Percentiles rank a stretch among this genome's conserved stretches.
These are phyloP conservation scores for Dactylellina cionopaga DNA, from an alignment of 2,329 filamentous ascomycete genomes.

Conservation along the genomic window DNA sequence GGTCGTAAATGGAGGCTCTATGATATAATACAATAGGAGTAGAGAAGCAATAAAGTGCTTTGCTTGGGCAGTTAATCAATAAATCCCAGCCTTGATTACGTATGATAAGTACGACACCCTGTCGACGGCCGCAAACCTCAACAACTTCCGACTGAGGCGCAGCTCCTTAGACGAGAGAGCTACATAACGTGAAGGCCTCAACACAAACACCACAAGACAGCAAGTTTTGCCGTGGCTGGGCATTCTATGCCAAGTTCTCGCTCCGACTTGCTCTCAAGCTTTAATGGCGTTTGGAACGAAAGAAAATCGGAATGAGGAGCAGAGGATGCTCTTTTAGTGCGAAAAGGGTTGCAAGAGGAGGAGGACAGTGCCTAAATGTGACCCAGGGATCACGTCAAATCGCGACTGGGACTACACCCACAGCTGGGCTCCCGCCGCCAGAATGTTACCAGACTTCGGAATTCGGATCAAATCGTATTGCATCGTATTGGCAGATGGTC, in stretches of 20 bases:
- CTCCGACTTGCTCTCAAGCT: not conserved
- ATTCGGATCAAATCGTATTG: constrained; percentile 25
- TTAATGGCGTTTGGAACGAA: too few species aligned
- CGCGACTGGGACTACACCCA: too few species aligned
- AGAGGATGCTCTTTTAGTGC: too few species aligned
- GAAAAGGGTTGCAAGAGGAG: not conserved
- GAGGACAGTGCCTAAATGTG: not conserved
- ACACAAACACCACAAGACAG: not conserved
- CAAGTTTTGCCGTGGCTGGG: constrained; percentile 8
- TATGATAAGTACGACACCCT: not conserved
- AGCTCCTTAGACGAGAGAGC: not conserved
- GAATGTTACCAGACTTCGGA: constrained; percentile 50
- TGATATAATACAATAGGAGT: constrained; percentile 5
- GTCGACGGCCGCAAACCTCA: constrained; percentile 1
- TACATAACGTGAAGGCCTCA: not conserved
- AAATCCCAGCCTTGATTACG: too few species aligned
- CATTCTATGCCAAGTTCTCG: constrained; percentile 1
- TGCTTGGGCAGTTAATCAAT: too few species aligned
- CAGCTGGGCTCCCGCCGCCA: constrained; percentile 11
- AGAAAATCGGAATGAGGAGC: not conserved
- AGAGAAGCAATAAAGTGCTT: too few species aligned
- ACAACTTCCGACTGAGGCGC: constrained; percentile 44
- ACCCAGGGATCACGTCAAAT: not conserved
- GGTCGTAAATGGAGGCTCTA: not conserved
- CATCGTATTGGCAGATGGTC: constrained; percentile 12